Percentiles rank a stretch among this genome's conserved stretches.
phyloP scores from a whole-genome alignment of 441 rosid species.

The Gossypium schwendimanii region DNA sequence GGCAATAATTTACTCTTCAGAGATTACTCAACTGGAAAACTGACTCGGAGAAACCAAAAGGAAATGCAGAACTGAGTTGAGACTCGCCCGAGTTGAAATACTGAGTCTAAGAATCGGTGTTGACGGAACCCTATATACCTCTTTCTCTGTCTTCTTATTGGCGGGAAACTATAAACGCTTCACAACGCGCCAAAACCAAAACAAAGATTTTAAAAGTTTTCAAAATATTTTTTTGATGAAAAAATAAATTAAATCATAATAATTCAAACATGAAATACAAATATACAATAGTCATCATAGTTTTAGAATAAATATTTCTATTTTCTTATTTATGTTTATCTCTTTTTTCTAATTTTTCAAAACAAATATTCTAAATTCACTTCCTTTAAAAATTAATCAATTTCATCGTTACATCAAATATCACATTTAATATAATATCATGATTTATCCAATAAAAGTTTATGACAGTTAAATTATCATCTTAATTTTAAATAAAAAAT shows the following conservation, averaged over 20 bases:
- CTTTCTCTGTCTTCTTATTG: not conserved
- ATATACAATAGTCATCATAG: not conserved
- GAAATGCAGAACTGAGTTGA: not conserved
- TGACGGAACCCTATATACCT: not conserved
- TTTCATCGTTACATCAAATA: no score
- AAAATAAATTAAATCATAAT: not conserved
- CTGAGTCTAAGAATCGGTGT: not conserved
- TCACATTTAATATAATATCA: no score
- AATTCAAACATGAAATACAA: not conserved
- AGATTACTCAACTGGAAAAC: not conserved
- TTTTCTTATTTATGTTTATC: no score
- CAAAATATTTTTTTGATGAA: not conserved
- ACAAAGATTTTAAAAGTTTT: not conserved
- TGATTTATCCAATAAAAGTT: no score
- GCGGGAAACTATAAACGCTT: not conserved
- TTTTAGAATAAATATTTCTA: not conserved
- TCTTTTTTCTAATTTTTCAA: no score
- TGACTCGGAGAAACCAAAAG: not conserved
- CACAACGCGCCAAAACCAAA: not conserved
- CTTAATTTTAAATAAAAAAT: no score
- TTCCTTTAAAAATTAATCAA: no score
- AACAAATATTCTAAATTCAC: no score
- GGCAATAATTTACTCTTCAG: not conserved
- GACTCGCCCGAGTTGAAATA: not conserved
- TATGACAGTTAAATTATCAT: no score